Base-by-base conservation (phyloP, 805 yeast genomes). In the Saccharomycopsis microspora region DNA sequence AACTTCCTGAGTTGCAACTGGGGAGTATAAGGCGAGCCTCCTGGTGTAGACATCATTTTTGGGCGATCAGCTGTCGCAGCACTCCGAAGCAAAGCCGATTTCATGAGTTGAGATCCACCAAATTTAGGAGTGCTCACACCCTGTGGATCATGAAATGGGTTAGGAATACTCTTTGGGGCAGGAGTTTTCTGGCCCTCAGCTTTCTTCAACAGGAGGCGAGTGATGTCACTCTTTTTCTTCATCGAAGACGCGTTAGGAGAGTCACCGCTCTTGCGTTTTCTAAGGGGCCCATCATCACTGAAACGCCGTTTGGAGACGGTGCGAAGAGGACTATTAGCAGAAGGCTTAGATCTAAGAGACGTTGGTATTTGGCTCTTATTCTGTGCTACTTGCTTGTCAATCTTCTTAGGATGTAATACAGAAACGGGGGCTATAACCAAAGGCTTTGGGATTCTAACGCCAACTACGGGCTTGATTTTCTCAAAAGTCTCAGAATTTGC, bases 41-140 rank as follows among this genome's bases (percentile, higher is more conserved):
- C 19, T 19, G 19, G 19, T 19, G 19, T 19, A 19, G 19, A 19
- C 19, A 19, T 19, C 19, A 19, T 19, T 19, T 19, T 19, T 19
- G 19, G 19, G 19, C 19, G 19, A 34, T 9, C 27, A 35, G 44
- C 30, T 19, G 43, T 47, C 11, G 50, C 27, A 5, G 50, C 50
- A 35, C 49, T 51, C 39, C 46, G 44, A 11, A 51, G 45, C 19
- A 49, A 44, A 5, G 54, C 46, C 10, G 53, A 42, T 31, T 50
- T 50, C 53, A 50, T 50, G 8, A 50, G 35, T 42, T 50, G 53
- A 31, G 53, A 50, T 5, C 53, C 53, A 30, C 10, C 30, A 30
- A 50, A 50, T 31, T 50, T 48, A 7, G 41, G 4, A 7, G 41
- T n/a, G n/a, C 9, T 40, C 3, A 5, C 8, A 5, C 7, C 32